Evolutionary conservation across 495 filamentous ascomycete species (phyloP), one percentile per base, ranked within the genome.

Genomic region (Aspergillus biplanus): DNA sequence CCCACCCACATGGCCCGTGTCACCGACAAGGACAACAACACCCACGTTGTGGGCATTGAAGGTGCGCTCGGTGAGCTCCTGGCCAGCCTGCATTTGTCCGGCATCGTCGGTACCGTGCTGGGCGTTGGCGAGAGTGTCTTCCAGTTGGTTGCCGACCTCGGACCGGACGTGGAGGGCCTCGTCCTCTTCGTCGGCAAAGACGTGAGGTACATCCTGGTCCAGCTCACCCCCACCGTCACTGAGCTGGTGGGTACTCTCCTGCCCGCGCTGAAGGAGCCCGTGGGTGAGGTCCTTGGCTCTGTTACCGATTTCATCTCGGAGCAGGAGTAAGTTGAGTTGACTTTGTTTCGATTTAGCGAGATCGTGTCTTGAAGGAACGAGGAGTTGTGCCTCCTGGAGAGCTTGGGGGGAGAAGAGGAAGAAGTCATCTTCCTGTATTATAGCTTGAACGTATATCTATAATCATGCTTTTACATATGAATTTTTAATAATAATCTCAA

Each of bases 191-290:
- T 70, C 7, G 70, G 63, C 34, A 27, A 67, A 11, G 66, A 64
- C 16, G 64, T 53, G n/a, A 52, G 59, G 15, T 33, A 47, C 11
- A 52, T 70, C 4, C 70, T 73, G 7, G 55, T 73, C 52, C 15
- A 53, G 7, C 64, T 73, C 31, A 52, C 64, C 33, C 65, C 67
- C 42, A 61, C 58, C 32, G 64, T 71, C 11, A 65, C 69, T 5
- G 58, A 35, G 18, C 56, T 71, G 12, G 57, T 71, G 37, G 39
- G 47, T 7, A 59, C 50, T 7, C 59, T 71, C 31, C 65, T 70
- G 16, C 68, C 68, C 18, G 62, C 16, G 2, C 33, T 70, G n/a
- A 52, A 52, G 13, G 33, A 48, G 31, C 56, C 68, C 44, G 44
- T 67, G 33, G 68, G 68, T 11, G 34, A n/a, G 1, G 56, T 70